Evolutionary conservation across 495 filamentous ascomycete genomes (phyloP), one percentile per base, ranked within the genome.

Genomic region (Penicillium mononematosum): DNA sequence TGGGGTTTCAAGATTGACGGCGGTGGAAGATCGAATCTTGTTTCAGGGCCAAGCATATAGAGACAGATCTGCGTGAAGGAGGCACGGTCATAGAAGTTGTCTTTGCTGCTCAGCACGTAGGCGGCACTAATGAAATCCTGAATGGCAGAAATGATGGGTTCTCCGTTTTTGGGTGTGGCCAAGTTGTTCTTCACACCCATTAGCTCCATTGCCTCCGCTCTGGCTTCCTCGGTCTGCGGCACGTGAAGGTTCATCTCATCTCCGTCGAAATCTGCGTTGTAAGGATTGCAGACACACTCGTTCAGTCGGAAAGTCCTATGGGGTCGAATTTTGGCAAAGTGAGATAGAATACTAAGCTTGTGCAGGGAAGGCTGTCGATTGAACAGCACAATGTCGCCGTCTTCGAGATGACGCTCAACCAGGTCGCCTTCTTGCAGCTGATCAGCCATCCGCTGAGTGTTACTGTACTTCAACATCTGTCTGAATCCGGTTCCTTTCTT

Each of bases 181-280:
- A 98, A 72, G 68, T 98, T 98, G 75, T 98, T 85, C 73, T 97
- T 96, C 3, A 98, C 94, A 46, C 95, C 95, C 95, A 98, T 98
- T 42, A 98, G 74, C 66, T 92, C 89, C 71, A 96, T 94, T 0
- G 94, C 94, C 68, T 98, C 94, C 8, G 92, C 88, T 48, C 95
- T 84, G 12, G 94, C 94, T 74, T 98, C 94, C 75, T 98, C 94
- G 2, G 95, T 98, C 69, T 98, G 94, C 16, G 94, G 94, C 5
- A 98, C 92, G 72, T 98, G 94, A 58, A 98, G 72, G 65, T 98
- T 98, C 94, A 98, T 98, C 72, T 98, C 94, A 60, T 98, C 94
- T 62, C 94, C 94, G 64, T 98, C 94, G 67, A 98, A 98, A 85
- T 98, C 94, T 44, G 94, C 94, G 73, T 98, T 98, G 81, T 98